Base-by-base conservation (phyloP, 106 monocot genomes). In the Xerophyta viscosa region DNA sequence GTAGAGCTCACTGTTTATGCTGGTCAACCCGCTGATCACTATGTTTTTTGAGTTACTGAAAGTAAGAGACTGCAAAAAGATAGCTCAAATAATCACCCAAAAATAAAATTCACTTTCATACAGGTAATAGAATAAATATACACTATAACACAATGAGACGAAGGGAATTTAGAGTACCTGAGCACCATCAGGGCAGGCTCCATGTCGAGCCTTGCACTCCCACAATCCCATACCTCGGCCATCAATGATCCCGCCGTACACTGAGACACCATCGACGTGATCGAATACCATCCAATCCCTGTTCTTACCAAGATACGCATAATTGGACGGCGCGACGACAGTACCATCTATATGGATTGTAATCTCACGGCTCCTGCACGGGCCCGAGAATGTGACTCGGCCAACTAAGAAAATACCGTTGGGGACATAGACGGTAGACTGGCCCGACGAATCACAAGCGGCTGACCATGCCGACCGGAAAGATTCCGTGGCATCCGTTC, bases 231-330 rank as follows among this genome's bases (percentile, higher is more conserved):
- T 8, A 9, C 77, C 86, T 29, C 37, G 47, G n/a, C 81, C 86
- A 50, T 85, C 79, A 27, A 85, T 13, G 3, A 21, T 62, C 10
- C 84, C 79, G 13, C 86, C 81, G 20, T 21, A 20, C 27, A 86
- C 62, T 14, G 57, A 27, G 14, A 86, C 39, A 1, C 77, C 77
- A 13, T 66, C 28, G 17, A 86, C 60, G 12, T 50, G 11, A 8
- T 24, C 15, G 42, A 86, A 66, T 2, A 14, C 18, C 6, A 86
- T 56, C 86, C 86, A 86, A 4, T 56, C n/a, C 8, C 15, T 4
- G 0, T 30, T 41, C 8, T 13, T 45, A 0, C 46, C 47, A 11
- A 3, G 20, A 4, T 15, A n/a, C 3, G 13, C 6, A 27, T 64
- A 60, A 42, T 22, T 48, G 4, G 50, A 36, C 3, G 68, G 62